A percentile compares a stretch with the other conserved stretches of the same genome.
These are phyloP conservation scores for Plantago lanceolata DNA, from an alignment of 305 asterid genomes.

Conservation along the genomic window DNA sequence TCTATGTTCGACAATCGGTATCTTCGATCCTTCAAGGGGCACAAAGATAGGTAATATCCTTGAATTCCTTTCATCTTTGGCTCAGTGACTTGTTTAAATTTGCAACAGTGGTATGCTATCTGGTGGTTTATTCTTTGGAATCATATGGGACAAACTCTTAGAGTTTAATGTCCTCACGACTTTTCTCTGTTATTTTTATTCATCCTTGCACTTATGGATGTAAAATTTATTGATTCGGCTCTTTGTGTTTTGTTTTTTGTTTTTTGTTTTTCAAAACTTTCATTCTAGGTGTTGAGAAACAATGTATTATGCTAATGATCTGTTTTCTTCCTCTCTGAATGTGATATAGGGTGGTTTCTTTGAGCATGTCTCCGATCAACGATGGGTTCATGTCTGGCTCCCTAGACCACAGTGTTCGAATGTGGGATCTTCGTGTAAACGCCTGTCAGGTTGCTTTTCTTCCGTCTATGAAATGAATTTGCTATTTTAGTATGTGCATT, in stretches of 20 bases:
- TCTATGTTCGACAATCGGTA: slow-evolving; percentile 91
- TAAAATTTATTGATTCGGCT: neutral
- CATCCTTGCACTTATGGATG: no score
- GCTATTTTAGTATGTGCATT: neutral
- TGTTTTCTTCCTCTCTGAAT: slow-evolving; percentile 16
- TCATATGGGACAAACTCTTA: slow-evolving; percentile 11
- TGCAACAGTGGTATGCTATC: neutral
- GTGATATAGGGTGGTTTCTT: slow-evolving; percentile 71
- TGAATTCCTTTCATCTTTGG: slow-evolving; percentile 9
- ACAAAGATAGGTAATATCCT: slow-evolving; percentile 61
- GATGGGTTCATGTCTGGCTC: slow-evolving; percentile 98
- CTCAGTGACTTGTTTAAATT: neutral
- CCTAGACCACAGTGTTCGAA: slow-evolving; percentile 83
- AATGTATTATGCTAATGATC: slow-evolving; percentile 11
- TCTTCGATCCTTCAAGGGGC: slow-evolving; percentile 95
- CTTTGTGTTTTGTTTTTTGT: neutral
- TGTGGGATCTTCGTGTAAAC: slow-evolving; percentile 97
- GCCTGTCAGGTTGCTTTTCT: slow-evolving; percentile 79
- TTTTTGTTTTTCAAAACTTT: slow-evolving; percentile 6
- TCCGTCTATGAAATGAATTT: neutral
- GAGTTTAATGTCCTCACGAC: neutral
- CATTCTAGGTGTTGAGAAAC: neutral
- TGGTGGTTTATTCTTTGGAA: neutral
- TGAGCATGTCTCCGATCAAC: slow-evolving; percentile 92
- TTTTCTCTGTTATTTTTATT: no score